Base-by-base conservation (phyloP, 2,329 filamentous ascomycete species). In the Drechslerella coelobrocha region DNA sequence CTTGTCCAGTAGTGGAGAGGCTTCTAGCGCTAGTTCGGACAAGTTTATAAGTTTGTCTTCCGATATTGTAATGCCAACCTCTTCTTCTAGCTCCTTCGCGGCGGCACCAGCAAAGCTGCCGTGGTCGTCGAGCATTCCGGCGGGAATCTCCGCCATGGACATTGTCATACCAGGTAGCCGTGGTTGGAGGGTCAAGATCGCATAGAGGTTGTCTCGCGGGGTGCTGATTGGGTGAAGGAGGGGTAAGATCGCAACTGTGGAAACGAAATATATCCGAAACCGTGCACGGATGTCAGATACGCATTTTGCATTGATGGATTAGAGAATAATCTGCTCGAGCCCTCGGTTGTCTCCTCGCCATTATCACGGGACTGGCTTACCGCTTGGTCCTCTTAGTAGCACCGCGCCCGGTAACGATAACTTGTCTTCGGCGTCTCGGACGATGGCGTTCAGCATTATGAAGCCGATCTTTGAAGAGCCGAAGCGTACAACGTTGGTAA, bases 71-170 rank as follows among this genome's bases (percentile, higher is more conserved):
- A 87, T 75, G 12, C 83, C 84, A 1, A 86, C 79, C 77, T 88
- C 86, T 78, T 88, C 85, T 68, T 83, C 72, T 8, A 88, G 85
- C 79, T 88, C 86, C 74, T 80, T 82, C 1, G 85, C 85, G 1
- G 85, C 86, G 0, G 81, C 80, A 23, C 86, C 85, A 10, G 81
- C 80, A 75, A 88, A 87, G 26, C 79, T 82, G 0, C 82, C 83
- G 12, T 79, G 76, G 57, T 81, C 81, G 73, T 86, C 83, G 1
- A 86, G 81, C 84, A 86, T 83, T 5, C 84, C 83, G 0, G 85
- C 85, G 0, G 85, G 85, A 10, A 88, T 74, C 76, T 87, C 83
- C 1, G 83, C 79, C 72, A 86, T 82, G 37, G 81, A 78, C 26
- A 87, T 76, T n/a, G 83, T 83, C 1, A 83, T 84, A 0, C 80